phyloP scores from a whole-genome alignment of 768 basidiomycete species.

The Lactarius hengduanensis region DNA sequence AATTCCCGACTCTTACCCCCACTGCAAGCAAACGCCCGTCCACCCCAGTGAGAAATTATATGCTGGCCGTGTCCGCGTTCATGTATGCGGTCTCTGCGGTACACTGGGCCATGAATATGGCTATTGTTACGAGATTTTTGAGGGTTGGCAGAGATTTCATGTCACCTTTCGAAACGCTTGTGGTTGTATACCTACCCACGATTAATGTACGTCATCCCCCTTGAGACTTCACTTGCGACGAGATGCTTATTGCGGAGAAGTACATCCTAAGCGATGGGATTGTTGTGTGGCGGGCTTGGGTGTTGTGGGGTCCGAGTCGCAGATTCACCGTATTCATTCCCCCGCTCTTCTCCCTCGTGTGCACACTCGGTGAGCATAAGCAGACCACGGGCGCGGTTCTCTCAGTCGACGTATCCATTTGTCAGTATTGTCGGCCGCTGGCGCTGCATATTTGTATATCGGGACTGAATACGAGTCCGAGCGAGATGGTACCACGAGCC shows the following conservation, averaged over 20 bases:
- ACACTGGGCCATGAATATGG: background rate
- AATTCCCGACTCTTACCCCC: background rate
- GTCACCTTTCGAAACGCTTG: background rate
- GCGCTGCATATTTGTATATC: background rate
- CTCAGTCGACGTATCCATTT: background rate
- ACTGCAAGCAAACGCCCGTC: background rate
- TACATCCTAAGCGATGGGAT: conserved; percentile 11
- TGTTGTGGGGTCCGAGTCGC: conserved; percentile 10
- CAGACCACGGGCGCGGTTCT: background rate
- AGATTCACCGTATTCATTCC: background rate
- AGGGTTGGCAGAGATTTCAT: background rate
- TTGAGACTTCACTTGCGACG: background rate
- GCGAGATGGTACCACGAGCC: background rate
- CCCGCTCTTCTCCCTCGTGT: conserved; percentile 3
- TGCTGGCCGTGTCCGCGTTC: conserved; percentile 3
- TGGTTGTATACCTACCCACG: background rate
- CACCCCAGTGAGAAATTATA: background rate
- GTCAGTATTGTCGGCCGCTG: conserved; percentile 3
- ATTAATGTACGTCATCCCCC: conserved; percentile 6
- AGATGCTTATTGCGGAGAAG: background rate
- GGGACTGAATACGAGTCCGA: background rate
- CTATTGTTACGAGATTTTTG: background rate
- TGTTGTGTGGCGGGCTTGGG: conserved; percentile 21
- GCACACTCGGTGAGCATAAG: conserved; percentile 7
- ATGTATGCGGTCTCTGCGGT: conserved; percentile 12